Evolutionary conservation across 257 asterid species (phyloP).

Genomic region (Coffea canephora): DNA sequence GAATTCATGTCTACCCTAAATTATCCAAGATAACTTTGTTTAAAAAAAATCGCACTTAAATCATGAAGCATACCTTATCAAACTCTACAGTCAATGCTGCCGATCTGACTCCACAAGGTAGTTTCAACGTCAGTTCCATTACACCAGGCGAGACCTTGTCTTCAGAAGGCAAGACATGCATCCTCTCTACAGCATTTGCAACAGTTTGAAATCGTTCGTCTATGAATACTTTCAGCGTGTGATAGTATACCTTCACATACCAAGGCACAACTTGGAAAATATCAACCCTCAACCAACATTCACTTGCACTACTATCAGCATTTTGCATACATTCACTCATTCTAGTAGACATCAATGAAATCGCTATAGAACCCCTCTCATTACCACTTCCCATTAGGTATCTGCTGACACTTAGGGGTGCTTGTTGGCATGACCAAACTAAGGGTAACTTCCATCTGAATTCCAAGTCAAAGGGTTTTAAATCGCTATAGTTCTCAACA

Average conservation of each 20-base stretch:
- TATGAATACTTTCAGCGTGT: slow-evolving; percentile 59
- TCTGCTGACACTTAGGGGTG: slow-evolving; percentile 78
- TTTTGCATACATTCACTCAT: slow-evolving; percentile 28
- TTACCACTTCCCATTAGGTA: slow-evolving; percentile 96
- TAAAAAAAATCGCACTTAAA: not conserved
- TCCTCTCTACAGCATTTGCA: slow-evolving; percentile 51
- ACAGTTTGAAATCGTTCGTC: slow-evolving; percentile 67
- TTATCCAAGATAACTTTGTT: not conserved
- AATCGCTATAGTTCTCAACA: slow-evolving; percentile 49
- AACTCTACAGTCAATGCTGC: slow-evolving; percentile 83
- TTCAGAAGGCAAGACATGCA: slow-evolving; percentile 80
- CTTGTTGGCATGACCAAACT: slow-evolving; percentile 71
- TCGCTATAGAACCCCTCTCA: slow-evolving; percentile 93
- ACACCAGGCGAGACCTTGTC: slow-evolving; percentile 95
- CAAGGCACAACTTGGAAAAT: slow-evolving; percentile 96
- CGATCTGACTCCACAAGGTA: slow-evolving; percentile 72
- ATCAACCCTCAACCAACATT: slow-evolving; percentile 58
- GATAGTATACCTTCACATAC: slow-evolving; percentile 96
- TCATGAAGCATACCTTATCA: slow-evolving; percentile 66
- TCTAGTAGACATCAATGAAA: slow-evolving; percentile 60
- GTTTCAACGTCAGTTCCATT: slow-evolving; percentile 71
- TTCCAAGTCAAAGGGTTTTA: slow-evolving; percentile 70
- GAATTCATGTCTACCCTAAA: not conserved
- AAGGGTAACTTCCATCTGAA: slow-evolving; percentile 81
- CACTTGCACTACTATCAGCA: slow-evolving; percentile 31